Percentiles rank a stretch among this genome's conserved stretches.
phyloP scores from a whole-genome alignment of 306 rosid genomes.

The Dicorynia guianensis region DNA sequence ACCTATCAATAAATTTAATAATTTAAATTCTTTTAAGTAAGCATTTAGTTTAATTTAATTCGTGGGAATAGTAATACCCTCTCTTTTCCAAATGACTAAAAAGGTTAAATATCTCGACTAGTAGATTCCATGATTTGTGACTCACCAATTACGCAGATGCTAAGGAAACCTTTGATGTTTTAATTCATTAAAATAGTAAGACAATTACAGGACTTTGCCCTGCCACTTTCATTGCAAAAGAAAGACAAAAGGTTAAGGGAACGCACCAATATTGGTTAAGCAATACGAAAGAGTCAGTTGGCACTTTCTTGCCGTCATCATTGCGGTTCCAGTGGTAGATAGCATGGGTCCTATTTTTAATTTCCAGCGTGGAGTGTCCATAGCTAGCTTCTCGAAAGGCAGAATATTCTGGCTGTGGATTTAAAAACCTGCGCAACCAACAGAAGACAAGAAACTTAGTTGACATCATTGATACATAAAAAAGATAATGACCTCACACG shows the following conservation, averaged over 20 bases:
- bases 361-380: constrained; percentile 93
- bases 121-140: constrained; percentile 10
- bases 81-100: no score
- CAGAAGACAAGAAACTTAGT: constrained; percentile 16
- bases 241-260: constrained; percentile 27
- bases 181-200: constrained; percentile 26
- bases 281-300: constrained; percentile 72
- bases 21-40: no score
- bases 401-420: constrained; percentile 95
- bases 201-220: constrained; percentile 4
- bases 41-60: no score
- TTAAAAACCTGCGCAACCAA: constrained; percentile 64
- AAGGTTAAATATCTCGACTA: no score
- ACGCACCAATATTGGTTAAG: constrained; percentile 92
- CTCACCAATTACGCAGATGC: constrained; percentile 20
- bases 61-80: no score
- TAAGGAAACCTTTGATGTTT: constrained; percentile 29
- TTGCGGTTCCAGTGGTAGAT: constrained; percentile 98
- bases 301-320: constrained; percentile 84
- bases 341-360: constrained; percentile 86
- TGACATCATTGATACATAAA: constrained; percentile 1
- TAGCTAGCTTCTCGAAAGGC: constrained; percentile 96
- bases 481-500: background rate
- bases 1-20: no score
- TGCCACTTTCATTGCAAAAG: constrained; percentile 4